Conservation (phyloP, 2,329 filamentous ascomycete genomes). For the Cercospora nicotianae region DNA sequence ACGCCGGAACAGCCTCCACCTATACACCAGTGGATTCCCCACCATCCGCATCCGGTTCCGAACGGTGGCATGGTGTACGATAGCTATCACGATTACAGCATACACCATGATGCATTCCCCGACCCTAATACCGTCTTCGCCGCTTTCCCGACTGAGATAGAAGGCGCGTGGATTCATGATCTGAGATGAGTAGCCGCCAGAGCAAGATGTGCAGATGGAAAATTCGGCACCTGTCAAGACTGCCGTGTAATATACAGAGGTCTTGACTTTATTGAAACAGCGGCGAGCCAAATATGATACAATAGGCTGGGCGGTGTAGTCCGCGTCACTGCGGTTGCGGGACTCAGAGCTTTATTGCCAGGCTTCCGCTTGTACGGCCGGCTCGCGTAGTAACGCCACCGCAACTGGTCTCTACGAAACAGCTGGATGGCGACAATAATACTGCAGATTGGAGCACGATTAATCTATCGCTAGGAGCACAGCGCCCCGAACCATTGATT, state of each 20-base stretch:
- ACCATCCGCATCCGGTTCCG: constrained; percentile 10
- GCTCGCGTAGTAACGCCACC: neutral
- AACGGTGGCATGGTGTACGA: constrained; percentile 18
- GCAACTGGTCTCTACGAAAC: neutral
- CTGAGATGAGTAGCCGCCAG: neutral
- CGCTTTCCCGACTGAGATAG: constrained; percentile 8
- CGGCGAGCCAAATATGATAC: neutral
- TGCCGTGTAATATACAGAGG: neutral
- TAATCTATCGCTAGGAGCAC: neutral
- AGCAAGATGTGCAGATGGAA: neutral
- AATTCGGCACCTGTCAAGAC: neutral
- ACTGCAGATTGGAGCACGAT: neutral
- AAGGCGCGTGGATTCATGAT: constrained; percentile 18
- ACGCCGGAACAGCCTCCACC: constrained; percentile 18
- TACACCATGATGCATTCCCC: constrained; percentile 13
- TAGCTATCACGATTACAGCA: constrained; percentile 18
- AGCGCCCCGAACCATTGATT: neutral
- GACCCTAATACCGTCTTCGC: constrained; percentile 20
- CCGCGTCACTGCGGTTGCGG: neutral
- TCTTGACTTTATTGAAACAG: neutral
- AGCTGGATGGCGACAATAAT: neutral
- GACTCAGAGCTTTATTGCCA: neutral
- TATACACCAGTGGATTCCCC: constrained; percentile 20
- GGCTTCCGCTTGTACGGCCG: neutral
- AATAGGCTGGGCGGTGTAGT: neutral